Base-by-base conservation (phyloP, 1,284 basidiomycete genomes). In the Rhodotorula glutinis region DNA sequence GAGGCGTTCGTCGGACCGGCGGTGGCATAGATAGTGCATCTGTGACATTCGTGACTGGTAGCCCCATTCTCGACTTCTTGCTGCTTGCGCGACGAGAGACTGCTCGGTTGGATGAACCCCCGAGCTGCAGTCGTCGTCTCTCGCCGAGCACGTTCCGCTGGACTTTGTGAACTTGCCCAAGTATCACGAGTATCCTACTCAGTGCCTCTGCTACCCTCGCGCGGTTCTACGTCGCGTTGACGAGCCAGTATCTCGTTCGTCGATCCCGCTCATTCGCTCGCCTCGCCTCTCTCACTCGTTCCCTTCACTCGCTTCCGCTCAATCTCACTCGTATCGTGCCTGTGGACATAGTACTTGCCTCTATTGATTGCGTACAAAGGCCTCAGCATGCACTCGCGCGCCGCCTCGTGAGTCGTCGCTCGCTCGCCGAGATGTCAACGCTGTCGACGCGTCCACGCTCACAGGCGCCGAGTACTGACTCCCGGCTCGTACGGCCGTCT, bases 1-100 rank as follows among this genome's bases (percentile, higher is more conserved):
- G 78, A 81, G 71, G 78, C 70, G 60, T 80, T 78, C 25, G 49
- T 51, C 49, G 49, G 49, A 1, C 25, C 49, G 25, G 49, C 49
- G 17, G 49, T 51, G 16, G 49, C 49, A 44, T 44, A 21, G 33
- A n/a, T 47, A 47, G 46, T 47, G 23, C 46, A n/a, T 47, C 14
- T 47, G 23, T 47, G 4, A n/a, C 21, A 13, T 21, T 47, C 23
- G n/a, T 47, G n/a, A 13, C 46, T n/a, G n/a, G n/a, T 25, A 17
- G n/a, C 11, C 47, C 8, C 47, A 5, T 14, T 2, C 47, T 27
- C 3, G 14, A 25, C 49, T 51, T 29, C 16, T 16, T 25, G 7
- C 49, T 51, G 49, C 25, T 29, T 11, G n/a, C 23, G 7, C 17
- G 11, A 16, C 27, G 49, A 51, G 46, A 47, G 46, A 47, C n/a